Conservation (phyloP, 768 basidiomycete species). For the Kwoniella sp. region DNA sequence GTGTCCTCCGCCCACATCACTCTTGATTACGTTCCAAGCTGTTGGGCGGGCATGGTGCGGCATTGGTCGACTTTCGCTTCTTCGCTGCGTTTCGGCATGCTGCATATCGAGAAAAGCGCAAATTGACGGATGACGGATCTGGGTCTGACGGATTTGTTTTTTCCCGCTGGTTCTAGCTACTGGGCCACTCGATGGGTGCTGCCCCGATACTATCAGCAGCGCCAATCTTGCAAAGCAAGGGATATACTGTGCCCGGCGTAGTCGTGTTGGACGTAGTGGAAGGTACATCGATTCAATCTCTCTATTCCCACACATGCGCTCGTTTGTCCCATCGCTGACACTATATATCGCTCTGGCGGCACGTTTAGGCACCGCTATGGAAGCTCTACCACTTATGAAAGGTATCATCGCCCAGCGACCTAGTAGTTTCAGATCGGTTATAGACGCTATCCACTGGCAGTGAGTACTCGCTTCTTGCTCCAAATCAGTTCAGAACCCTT, state of each 20-base stretch:
- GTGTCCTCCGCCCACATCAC: constrained; percentile 48
- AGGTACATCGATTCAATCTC: constrained; percentile 61
- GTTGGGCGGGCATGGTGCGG: no score
- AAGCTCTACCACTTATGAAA: constrained; percentile 91
- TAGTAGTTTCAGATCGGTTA: constrained; percentile 75
- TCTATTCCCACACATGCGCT: no score
- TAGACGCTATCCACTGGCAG: constrained; percentile 96
- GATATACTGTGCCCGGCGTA: constrained; percentile 73
- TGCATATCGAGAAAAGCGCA: no score
- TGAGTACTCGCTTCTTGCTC: constrained; percentile 58
- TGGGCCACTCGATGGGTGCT: constrained; percentile 97
- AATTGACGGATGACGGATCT: no score
- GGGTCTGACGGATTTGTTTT: no score
- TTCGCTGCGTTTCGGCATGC: no score
- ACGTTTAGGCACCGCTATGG: constrained; percentile 85
- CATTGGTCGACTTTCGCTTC: background rate
- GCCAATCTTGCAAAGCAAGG: constrained; percentile 66
- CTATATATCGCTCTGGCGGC: constrained; percentile 86
- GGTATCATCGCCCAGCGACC: constrained; percentile 81
- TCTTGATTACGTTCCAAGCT: no score
- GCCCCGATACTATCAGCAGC: constrained; percentile 77
- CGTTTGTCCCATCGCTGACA: no score
- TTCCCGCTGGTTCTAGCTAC: constrained; percentile 60
- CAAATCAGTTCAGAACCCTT: no score
- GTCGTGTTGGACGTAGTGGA: constrained; percentile 82